Base-by-base conservation (phyloP, 2,329 filamentous ascomycete species). In the Pseudogymnoascus sp. region DNA sequence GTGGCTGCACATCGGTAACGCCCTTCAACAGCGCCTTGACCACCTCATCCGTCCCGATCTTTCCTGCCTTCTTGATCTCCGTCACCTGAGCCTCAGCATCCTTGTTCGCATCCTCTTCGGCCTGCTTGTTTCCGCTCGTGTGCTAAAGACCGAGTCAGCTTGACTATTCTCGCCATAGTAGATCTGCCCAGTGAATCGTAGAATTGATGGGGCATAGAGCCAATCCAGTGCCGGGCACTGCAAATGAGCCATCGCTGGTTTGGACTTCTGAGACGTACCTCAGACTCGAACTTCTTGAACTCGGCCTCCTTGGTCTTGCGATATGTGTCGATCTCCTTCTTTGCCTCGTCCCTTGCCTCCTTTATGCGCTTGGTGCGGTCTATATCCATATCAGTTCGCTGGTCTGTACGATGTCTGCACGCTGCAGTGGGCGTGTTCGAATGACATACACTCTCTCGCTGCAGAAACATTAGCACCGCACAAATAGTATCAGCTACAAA, bases 301-400 rank as follows among this genome's bases (percentile, higher is more conserved):
- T 97, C 93, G 37, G 90, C 84, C 73, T 99, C 94, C 81, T 97
- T 99, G 71, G 88, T 79, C 72, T 87, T 84, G 75, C 87, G 86
- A 81, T 99, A 97, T 63, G 91, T 89, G 68, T 96, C 90, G 72
- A 99, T 96, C 77, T 99, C 93, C 79, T 96, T 96, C 80, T 97
- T 95, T 66, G 94, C 94, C 78, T 99, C 94, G 73, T 90, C 87
- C 74, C 93, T 90, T 67, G 94, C 94, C 80, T 97, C 94, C 79
- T 91, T 96, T 78, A 99, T 91, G 74, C 92, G 88, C 83, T 97
- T 97, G 66, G 94, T 97, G 74, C 94, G 92, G 83, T 92, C 89
- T 92, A 69, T 65, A 55, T 31, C 37, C 29, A 55, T 55, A 55
- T 55, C 16, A 55, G 49, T 55, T 21, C 49, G 1, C n/a, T 33